Evolutionary conservation across 129 eudicot species (phyloP), one percentile per base, ranked within the genome.

Genomic region (Pulicaria dysenterica): DNA sequence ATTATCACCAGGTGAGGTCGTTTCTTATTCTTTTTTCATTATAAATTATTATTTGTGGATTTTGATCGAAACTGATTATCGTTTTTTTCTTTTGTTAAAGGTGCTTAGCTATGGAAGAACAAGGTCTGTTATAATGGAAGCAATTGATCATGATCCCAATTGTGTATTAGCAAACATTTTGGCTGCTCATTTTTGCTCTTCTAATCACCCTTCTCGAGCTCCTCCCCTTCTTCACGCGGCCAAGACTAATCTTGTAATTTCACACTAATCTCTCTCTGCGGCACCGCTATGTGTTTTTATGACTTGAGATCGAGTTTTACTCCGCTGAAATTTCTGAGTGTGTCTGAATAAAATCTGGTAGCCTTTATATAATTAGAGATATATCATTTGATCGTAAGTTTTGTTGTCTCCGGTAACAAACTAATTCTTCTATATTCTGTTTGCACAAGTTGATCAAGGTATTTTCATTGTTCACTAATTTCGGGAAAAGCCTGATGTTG

Each of bases 111-210:
- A 90, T 79, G 98, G 98, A 73, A 83, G 98, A 82, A 48, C 49
- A 44, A 80, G 97, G 81, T 62, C 67, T 8, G 90, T 90, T 51
- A 90, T 93, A 14, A 54, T 93, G 69, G 87, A 93, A 69, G 98
- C 98, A 49, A 80, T 96, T 14, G 78, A 55, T 4, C 77, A 79
- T 49, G 98, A 94, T 77, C 90, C 86, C 1, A 34, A 69, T 17
- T 94, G 96, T 64, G 98, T 88, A 61, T 77, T 94, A 39, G 97
- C 83, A 14, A 90, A 90, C 74, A 86, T 88, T 54, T 83, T 94
- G 84, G 96, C 89, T 31, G 97, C 93, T 24, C 91, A 88, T 58
- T 86, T 80, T 73, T 82, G 75, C 58, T 73, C 89, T 53, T 51
- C 85, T 54, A 31, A 73, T 8, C 57, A 79, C 53, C 60, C 73